Evolutionary conservation across 2,329 filamentous ascomycete species (phyloP).

Genomic region (Xylaria sp.): DNA sequence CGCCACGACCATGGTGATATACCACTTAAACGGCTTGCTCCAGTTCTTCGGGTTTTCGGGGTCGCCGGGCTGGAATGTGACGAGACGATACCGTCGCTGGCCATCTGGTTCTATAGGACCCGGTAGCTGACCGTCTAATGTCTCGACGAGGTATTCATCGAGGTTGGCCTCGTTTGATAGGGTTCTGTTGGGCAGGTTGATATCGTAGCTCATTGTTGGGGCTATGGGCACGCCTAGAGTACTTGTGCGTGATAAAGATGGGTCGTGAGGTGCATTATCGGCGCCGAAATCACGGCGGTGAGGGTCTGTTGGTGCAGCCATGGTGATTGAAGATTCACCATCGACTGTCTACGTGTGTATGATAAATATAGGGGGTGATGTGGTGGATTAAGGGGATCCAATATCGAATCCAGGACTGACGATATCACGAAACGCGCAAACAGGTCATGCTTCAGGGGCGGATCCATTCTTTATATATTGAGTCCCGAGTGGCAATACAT

Average conservation of each 20-base stretch:
- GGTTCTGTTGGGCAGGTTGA: slow-evolving; percentile 73
- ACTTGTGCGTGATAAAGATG: slow-evolving; percentile 22
- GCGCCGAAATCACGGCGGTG: not conserved
- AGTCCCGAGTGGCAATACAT: slow-evolving; percentile 4
- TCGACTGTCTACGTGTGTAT: not conserved
- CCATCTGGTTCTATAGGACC: slow-evolving; percentile 50
- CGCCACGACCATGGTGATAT: slow-evolving; percentile 86
- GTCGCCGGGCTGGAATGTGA: slow-evolving; percentile 78
- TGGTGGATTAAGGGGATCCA: not conserved
- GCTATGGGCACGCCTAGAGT: slow-evolving; percentile 23
- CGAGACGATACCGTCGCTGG: slow-evolving; percentile 60
- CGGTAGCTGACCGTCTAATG: slow-evolving; percentile 69
- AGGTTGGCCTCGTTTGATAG: slow-evolving; percentile 70
- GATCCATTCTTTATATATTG: slow-evolving; percentile 24
- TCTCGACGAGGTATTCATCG: slow-evolving; percentile 74
- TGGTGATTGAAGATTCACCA: slow-evolving; percentile 11
- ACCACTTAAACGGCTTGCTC: slow-evolving; percentile 83
- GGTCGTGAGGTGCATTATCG: slow-evolving; percentile 3
- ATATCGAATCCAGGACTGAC: not conserved
- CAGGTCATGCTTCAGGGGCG: slow-evolving; percentile 1
- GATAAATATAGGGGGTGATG: slow-evolving; percentile 3
- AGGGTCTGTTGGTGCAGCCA: slow-evolving; percentile 17
- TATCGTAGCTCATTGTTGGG: slow-evolving; percentile 35
- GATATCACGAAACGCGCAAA: slow-evolving; percentile 13
- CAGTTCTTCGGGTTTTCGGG: slow-evolving; percentile 88